Base-by-base conservation (phyloP, 2,329 filamentous ascomycete species). In the Colletotrichum theobromicola region DNA sequence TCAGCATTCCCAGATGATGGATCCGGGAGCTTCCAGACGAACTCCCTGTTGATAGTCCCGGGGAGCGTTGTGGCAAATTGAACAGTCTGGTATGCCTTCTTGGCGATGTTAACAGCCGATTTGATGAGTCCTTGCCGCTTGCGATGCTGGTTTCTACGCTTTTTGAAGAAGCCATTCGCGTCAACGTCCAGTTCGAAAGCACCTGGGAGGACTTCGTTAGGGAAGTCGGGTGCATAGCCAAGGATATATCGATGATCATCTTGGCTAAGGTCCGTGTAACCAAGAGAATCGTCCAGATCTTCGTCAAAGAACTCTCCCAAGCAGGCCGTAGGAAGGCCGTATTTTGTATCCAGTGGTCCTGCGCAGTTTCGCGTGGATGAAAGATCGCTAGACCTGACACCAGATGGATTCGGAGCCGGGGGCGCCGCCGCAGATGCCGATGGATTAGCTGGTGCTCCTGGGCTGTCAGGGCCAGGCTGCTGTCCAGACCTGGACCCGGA, bases 241-340 rank as follows among this genome's bases (percentile, higher is more conserved):
- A 62, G 32, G 2, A 62, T 50, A 21, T 50, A 50, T 50, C 32
- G 58, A 37, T 24, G 57, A n/a, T 32, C 28, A 13, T 60, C 26
- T 13, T 30, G 57, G 57, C 57, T 60, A 5, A 60, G 28, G 13
- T 30, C 58, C 16, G 77, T 70, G n/a, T 72, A 79, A 12, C 80
- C 81, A 15, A 80, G 77, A 6, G 66, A 58, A 15, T 76, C 67
- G 61, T 83, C 81, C 8, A 83, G 79, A 24, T 78, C 76, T n/a
- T 76, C 57, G 70, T 82, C 81, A 58, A 82, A 82, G 32, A 76
- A 73, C 9, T 73, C 68, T 15, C 79, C 80, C 18, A 78, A 63
- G 70, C 79, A 79, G 18, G 82, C 81, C 2, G 77, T 79, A 1
- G 79, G 77, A 4, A 80, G 75, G 30, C 77, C 76, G 16, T 79